Evolutionary conservation across 78 protist genomes (phyloP), one percentile per base, ranked within the genome.

Genomic region (Corallochytrium limacisporum): DNA sequence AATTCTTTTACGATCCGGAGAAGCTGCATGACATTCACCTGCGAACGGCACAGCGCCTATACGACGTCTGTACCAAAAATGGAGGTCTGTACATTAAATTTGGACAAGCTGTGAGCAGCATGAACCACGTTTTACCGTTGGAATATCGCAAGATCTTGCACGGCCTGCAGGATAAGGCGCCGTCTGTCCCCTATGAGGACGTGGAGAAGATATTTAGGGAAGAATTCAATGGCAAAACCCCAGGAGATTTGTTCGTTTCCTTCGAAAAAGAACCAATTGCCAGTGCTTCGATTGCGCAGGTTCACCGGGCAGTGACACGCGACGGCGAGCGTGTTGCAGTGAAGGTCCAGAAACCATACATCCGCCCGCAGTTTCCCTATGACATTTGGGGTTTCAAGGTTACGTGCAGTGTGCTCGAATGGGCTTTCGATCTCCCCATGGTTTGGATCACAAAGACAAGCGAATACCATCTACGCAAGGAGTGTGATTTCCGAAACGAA

Each of bases 251-350:
- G 42, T 78, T 78, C 50, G 29, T 20, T 26, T 0, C 1, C 2
- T 65, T 79, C 35, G 61, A 65, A 18, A 26, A 15, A 16, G 18
- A 5, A 31, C 76, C 85, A 6, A 35, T 74, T 4, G 77, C 78
- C 5, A 22, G 69, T 0, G 87, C 87, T 1, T 62, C 75, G 55
- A 70, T 82, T 3, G 87, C 82, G 9, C 83, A 82, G 65, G 79
- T 74, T 3, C 71, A 74, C 50, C 1, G 37, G 15, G 79, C 65
- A 16, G 31, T 42, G 15, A 46, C 46, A 10, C 49, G 7, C 9
- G 40, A 33, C 42, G 68, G 73, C 31, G 26, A 9, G 24, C 26
- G n/a, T 22, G 68, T 35, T 10, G 70, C 66, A 9, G 44, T 69
- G 50, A 69, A 69, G 56, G 63, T 57, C 12, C 63, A 57, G 15